phyloP scores from a whole-genome alignment of 2,329 filamentous ascomycete species.

The Emmonsiellopsis sp. region DNA sequence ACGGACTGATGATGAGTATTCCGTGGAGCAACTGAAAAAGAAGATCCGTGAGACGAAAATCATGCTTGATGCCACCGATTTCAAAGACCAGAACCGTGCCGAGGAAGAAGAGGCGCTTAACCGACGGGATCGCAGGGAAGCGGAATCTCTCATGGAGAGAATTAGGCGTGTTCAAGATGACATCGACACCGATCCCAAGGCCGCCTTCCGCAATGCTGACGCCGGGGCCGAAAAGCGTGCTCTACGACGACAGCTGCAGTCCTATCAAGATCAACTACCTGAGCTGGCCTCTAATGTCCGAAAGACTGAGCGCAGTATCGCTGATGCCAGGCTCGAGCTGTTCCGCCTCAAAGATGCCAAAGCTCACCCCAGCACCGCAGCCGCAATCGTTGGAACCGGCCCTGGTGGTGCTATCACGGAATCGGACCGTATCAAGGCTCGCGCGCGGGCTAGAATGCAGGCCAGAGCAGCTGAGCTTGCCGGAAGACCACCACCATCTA shows the following conservation, averaged over 20 bases:
- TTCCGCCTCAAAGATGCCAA: constrained; percentile 93
- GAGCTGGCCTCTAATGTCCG: constrained; percentile 87
- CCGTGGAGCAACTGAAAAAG: constrained; percentile 81
- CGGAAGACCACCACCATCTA: constrained; percentile 66
- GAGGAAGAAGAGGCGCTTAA: constrained; percentile 92
- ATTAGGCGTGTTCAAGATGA: constrained; percentile 89
- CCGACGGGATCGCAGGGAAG: constrained; percentile 79
- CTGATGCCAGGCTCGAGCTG: constrained; percentile 81
- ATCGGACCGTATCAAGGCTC: constrained; percentile 85
- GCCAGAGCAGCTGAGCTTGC: constrained; percentile 87
- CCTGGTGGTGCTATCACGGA: constrained; percentile 87
- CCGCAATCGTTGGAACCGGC: constrained; percentile 81
- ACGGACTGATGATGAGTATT: constrained; percentile 67
- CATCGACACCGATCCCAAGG: constrained; percentile 83
- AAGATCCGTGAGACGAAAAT: constrained; percentile 91
- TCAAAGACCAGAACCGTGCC: constrained; percentile 78
- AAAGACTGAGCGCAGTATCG: constrained; percentile 82
- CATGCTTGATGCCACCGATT: constrained; percentile 90
- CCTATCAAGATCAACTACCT: constrained; percentile 79
- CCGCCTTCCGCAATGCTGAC: constrained; percentile 59
- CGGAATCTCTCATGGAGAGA: constrained; percentile 86
- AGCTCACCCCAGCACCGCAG: constrained; percentile 71
- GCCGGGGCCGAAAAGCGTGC: constrained; percentile 80
- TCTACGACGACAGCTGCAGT: constrained; percentile 82
- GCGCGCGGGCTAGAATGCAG: constrained; percentile 98